A percentile compares a stretch with the other conserved stretches of the same genome.
These are phyloP conservation scores for Giardia duodenalis DNA, from an alignment of 208 protist genomes.

Conservation along the genomic window DNA sequence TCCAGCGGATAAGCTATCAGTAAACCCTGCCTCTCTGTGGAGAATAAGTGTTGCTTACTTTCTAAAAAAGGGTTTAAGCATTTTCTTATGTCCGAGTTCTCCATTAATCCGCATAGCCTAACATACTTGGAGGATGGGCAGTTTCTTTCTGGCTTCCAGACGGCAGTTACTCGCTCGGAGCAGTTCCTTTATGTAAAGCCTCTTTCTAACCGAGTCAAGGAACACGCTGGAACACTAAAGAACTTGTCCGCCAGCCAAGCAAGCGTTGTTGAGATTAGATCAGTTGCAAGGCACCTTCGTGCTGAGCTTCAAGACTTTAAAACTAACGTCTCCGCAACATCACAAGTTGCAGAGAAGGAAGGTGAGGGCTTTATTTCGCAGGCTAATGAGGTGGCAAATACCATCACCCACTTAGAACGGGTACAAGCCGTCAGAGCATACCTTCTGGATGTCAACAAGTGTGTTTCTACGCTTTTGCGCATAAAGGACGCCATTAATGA, in stretches of 20 bases:
- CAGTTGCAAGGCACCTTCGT: neutral
- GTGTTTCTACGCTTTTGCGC: neutral
- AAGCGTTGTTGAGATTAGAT: neutral
- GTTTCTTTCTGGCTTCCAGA: constrained; percentile 1
- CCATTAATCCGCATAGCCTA: neutral
- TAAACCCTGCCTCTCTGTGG: too few species aligned
- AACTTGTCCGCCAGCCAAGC: neutral
- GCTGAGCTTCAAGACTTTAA: neutral
- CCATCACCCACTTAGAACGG: neutral
- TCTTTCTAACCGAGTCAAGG: neutral
- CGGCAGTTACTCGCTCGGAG: neutral
- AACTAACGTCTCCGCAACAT: neutral
- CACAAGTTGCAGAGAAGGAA: neutral
- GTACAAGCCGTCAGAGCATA: neutral
- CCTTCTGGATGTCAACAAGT: neutral
- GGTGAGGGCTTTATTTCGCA: neutral
- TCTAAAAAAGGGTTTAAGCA: too few species aligned
- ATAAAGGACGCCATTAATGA: neutral
- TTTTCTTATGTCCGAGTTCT: too few species aligned
- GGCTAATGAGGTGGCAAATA: neutral
- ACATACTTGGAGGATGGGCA: neutral
- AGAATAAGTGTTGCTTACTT: too few species aligned
- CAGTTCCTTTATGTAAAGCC: constrained; percentile 7
- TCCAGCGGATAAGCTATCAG: too few species aligned
- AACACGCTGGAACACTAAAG: neutral